Conservation (phyloP, 2,329 filamentous ascomycete genomes). For the Aspergillus persii region DNA sequence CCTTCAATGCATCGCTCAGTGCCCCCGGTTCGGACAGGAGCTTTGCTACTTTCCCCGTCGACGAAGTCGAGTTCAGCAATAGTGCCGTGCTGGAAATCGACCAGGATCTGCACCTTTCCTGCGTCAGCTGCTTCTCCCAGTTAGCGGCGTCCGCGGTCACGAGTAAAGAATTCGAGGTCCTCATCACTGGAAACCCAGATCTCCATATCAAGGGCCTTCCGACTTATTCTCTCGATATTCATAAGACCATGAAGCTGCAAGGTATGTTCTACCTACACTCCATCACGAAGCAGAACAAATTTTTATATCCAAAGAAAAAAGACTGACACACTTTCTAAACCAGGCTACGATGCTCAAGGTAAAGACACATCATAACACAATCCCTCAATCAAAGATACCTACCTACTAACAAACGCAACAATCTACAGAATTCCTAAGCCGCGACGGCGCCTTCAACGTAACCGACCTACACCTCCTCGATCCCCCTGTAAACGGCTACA, state of each 20-base stretch:
- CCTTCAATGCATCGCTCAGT: slow-evolving; percentile 23
- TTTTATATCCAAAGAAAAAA: background rate
- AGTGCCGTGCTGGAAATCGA: slow-evolving; percentile 19
- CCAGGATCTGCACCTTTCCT: slow-evolving; percentile 24
- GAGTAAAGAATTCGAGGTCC: slow-evolving; percentile 16
- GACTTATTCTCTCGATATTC: slow-evolving; percentile 23
- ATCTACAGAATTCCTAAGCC: slow-evolving; percentile 21
- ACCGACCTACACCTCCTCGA: slow-evolving; percentile 20
- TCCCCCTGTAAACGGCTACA: slow-evolving; percentile 19
- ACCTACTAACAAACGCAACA: slow-evolving; percentile 2
- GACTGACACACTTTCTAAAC: background rate
- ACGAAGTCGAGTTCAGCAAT: slow-evolving; percentile 16
- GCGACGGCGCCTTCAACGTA: slow-evolving; percentile 21
- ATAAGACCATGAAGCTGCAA: slow-evolving; percentile 22
- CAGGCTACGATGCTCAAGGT: slow-evolving; percentile 25
- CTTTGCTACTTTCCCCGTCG: slow-evolving; percentile 20
- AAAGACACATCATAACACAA: background rate
- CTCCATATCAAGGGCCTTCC: slow-evolving; percentile 21
- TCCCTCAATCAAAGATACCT: background rate
- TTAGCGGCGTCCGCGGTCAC: slow-evolving; percentile 18
- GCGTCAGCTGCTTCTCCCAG: slow-evolving; percentile 23
- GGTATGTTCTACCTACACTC: slow-evolving; percentile 9
- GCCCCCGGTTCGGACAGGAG: slow-evolving; percentile 10
- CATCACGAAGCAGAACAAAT: no score
- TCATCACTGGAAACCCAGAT: slow-evolving; percentile 19